Conservation (phyloP, 805 yeast species). For the Sugiyamaella lignohabitans region DNA sequence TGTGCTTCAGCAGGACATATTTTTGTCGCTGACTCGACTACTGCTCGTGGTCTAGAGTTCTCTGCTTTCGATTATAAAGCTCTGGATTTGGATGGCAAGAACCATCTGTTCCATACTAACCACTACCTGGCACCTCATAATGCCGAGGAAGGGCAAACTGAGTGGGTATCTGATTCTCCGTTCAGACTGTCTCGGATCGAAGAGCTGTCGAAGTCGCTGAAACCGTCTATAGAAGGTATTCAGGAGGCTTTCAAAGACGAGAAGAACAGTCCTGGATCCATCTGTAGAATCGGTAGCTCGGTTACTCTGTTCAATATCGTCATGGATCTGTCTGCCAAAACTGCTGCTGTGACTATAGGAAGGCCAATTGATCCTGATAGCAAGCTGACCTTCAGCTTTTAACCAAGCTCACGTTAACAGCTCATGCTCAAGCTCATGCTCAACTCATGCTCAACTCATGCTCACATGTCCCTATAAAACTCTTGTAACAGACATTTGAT, state of each 20-base stretch:
- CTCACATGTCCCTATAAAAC: too few species aligned
- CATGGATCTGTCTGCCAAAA: constrained; percentile 22
- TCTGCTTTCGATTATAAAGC: constrained; percentile 12
- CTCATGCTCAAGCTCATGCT: too few species aligned
- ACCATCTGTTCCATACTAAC: constrained; percentile 17
- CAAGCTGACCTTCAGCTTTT: constrained; percentile 3
- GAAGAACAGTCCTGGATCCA: constrained; percentile 24
- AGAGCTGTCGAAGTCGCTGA: constrained; percentile 11
- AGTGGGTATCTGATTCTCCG: constrained; percentile 13
- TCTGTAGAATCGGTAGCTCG: constrained; percentile 18
- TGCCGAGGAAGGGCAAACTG: constrained; percentile 12
- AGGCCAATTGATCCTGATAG: constrained; percentile 17
- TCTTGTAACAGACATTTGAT: too few species aligned
- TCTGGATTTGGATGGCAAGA: constrained; percentile 9
- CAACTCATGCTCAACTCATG: too few species aligned
- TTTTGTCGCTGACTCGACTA: constrained; percentile 15
- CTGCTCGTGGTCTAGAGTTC: constrained; percentile 17
- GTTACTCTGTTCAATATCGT: constrained; percentile 25
- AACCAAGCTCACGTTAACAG: too few species aligned
- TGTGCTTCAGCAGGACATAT: constrained; percentile 20
- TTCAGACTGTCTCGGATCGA: constrained; percentile 13
- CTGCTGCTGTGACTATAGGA: constrained; percentile 23
- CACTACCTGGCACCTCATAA: constrained; percentile 16
- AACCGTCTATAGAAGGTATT: constrained; percentile 10
- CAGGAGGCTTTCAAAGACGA: constrained; percentile 20